Base-by-base conservation (phyloP, 2,329 filamentous ascomycete species). In the Camillea tinctor region DNA sequence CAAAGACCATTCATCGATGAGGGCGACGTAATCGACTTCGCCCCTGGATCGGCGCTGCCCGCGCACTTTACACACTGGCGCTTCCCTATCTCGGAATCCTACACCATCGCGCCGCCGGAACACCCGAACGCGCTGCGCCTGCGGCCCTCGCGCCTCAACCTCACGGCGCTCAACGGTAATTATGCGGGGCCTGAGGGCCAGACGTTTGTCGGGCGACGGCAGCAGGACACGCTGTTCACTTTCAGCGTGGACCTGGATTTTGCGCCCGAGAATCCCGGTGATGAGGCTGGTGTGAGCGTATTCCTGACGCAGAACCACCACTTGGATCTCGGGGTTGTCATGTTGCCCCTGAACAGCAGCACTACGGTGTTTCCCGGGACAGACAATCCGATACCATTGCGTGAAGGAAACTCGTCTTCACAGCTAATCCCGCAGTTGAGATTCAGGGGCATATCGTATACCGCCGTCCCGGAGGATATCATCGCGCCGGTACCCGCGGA, bases 51-150 rank as follows among this genome's bases (percentile, higher is more conserved):
- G 0, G 64, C 68, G 0, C 70, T 87, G 0, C 84, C 84, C 2
- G 74, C 75, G 0, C 81, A 87, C 65, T 83, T 88, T 63, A 77
- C 83, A 1, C 77, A 84, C 74, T 86, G 84, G 76, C 77, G 86
- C 3, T 82, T 79, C 11, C 84, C 84, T 1, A 74, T 77, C 26
- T 66, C 75, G 0, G 72, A 70, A 54, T 77, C 74, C 60, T 88
- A 79, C 73, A 74, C 69, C 1, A 63, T 81, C 17, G 86, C 80
- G 0, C 76, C 77, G 0, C 67, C 64, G 0, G 77, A 71, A 0
- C 77, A 80, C 55, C 72, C 74, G 0, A 72, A 80, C 62, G 77
- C 76, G 0, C 75, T 87, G 0, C 75, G 75, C 1, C 69, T 88
- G 1, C 75, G 63, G 1, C 80, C 84, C 0, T 84, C 81, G 0